Conservation (phyloP, 2,329 filamentous ascomycete species). For the Fusarium piperis region DNA sequence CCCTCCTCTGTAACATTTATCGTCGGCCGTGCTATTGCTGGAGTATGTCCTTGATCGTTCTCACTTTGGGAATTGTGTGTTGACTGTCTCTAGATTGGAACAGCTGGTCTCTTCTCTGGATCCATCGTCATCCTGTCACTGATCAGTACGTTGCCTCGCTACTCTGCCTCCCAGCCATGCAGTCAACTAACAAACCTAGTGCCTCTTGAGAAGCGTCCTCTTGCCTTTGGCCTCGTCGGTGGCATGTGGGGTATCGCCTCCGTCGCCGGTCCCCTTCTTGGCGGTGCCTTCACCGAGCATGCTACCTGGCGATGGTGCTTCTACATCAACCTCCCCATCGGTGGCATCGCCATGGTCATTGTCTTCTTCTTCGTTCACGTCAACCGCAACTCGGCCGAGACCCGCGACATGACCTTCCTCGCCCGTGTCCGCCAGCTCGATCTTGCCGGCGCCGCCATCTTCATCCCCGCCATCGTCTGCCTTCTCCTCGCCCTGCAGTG, state of each 20-base stretch:
- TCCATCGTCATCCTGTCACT: slow-evolving; percentile 59
- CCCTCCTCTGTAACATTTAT: slow-evolving; percentile 60
- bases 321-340: slow-evolving; percentile 58
- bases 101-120: slow-evolving; percentile 61
- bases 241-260: slow-evolving; percentile 66
- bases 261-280: slow-evolving; percentile 61
- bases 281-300: slow-evolving; percentile 60
- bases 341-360: slow-evolving; percentile 57
- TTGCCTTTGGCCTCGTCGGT: slow-evolving; percentile 64
- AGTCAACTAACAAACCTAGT: slow-evolving; percentile 44
- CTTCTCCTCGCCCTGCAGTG: slow-evolving; percentile 66
- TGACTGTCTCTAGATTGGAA: slow-evolving; percentile 52
- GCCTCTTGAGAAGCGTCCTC: slow-evolving; percentile 62
- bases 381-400: slow-evolving; percentile 48
- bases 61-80: background rate
- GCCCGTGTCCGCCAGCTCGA: slow-evolving; percentile 58
- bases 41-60: slow-evolving; percentile 42
- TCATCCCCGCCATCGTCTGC: slow-evolving; percentile 62
- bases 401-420: slow-evolving; percentile 46
- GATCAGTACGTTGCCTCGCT: slow-evolving; percentile 45
- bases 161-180: background rate
- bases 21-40: slow-evolving; percentile 61
- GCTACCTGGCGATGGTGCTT: slow-evolving; percentile 65
- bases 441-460: slow-evolving; percentile 57
- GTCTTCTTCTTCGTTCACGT: slow-evolving; percentile 59